These are phyloP conservation scores for Leptomonas seymouri DNA, from an alignment of 208 protist species.

Conservation along the genomic window DNA sequence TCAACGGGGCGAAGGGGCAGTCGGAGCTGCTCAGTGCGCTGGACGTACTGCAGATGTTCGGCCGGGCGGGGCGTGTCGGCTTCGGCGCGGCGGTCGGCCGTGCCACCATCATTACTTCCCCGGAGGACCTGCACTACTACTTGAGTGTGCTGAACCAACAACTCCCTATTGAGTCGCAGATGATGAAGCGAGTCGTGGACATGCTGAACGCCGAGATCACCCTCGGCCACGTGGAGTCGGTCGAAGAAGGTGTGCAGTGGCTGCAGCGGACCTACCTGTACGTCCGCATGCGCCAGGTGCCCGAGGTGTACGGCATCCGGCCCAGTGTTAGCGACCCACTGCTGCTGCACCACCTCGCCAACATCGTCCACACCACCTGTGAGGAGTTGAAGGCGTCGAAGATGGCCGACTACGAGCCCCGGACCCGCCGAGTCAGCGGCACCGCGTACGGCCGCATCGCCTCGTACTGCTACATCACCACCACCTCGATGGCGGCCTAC, in stretches of 20 bases:
- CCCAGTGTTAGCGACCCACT: slow-evolving; percentile 86
- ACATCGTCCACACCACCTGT: slow-evolving; percentile 96
- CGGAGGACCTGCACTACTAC: slow-evolving; percentile 98
- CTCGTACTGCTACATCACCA: slow-evolving; percentile 98
- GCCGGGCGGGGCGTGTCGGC: slow-evolving; percentile 97
- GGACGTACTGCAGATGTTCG: slow-evolving; percentile 99
- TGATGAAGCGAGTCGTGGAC: slow-evolving; percentile 96
- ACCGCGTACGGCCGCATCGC: slow-evolving; percentile 98
- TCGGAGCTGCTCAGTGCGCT: slow-evolving; percentile 96
- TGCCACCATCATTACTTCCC: slow-evolving; percentile 97
- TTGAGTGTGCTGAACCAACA: slow-evolving; percentile 98
- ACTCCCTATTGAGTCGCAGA: slow-evolving; percentile 99
- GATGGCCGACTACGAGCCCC: slow-evolving; percentile 96
- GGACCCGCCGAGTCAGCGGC: slow-evolving; percentile 80
- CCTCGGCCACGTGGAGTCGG: slow-evolving; percentile 94
- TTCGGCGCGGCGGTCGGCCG: slow-evolving; percentile 94
- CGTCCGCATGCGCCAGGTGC: slow-evolving; percentile 97
- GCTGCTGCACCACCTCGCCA: slow-evolving; percentile 85
- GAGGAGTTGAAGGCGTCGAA: slow-evolving; percentile 87
- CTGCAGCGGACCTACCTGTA: slow-evolving; percentile 98
- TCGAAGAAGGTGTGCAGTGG: slow-evolving; percentile 97
- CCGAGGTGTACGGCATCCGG: slow-evolving; percentile 94
- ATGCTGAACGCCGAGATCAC: slow-evolving; percentile 99
- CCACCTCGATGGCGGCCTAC: slow-evolving; percentile 96
- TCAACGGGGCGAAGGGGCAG: slow-evolving; percentile 95